Conservation (phyloP, 768 basidiomycete genomes). For the Russula vinacea region DNA sequence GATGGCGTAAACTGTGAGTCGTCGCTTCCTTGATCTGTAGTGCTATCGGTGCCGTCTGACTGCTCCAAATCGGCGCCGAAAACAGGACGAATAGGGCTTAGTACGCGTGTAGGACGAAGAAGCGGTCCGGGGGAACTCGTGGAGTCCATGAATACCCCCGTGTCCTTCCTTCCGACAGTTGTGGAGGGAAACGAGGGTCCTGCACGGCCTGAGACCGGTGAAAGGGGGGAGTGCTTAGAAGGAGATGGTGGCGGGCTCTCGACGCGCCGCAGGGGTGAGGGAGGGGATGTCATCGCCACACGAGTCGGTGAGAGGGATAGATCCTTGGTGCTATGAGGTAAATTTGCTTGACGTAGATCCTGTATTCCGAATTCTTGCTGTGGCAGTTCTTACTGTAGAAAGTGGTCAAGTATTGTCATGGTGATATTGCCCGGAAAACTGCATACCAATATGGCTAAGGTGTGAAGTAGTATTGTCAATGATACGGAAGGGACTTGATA, state of each 20-base stretch:
- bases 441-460: conserved; percentile 47
- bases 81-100: conserved; percentile 37
- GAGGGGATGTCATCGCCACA: conserved; percentile 11
- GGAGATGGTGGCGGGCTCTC: conserved; percentile 36
- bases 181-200: conserved; percentile 26
- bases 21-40: conserved; percentile 34
- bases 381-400: conserved; percentile 74
- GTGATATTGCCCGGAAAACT: neutral
- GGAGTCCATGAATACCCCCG: conserved; percentile 30
- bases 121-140: conserved; percentile 34
- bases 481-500: conserved; percentile 14
- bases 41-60: conserved; percentile 6
- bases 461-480: conserved; percentile 3
- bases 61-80: conserved; percentile 16
- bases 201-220: conserved; percentile 32
- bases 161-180: conserved; percentile 33
- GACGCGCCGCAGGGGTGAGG: conserved; percentile 35
- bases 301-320: conserved; percentile 35
- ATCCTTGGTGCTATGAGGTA: conserved; percentile 48
- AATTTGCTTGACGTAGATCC: conserved; percentile 68
- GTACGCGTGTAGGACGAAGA: conserved; percentile 42
- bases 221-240: conserved; percentile 29
- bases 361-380: conserved; percentile 74
- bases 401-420: conserved; percentile 15
- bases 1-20: conserved; percentile 38